Conservation (phyloP, 768 basidiomycete species). For the Lyophyllum decastes region DNA sequence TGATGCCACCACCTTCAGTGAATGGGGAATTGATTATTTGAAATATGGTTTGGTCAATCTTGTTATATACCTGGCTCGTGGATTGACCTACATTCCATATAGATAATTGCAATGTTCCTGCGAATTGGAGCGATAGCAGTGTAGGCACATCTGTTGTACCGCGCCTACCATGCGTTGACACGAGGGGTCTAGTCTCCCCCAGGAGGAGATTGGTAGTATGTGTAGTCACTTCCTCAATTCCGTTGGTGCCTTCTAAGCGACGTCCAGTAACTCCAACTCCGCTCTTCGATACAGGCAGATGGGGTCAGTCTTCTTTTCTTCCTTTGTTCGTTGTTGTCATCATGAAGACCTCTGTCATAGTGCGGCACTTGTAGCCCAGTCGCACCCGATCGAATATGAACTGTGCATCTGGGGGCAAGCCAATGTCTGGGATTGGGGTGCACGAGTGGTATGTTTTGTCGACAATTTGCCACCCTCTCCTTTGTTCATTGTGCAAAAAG, state of each 20-base stretch:
- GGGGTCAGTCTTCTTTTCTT: constrained; percentile 36
- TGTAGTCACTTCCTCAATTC: background rate
- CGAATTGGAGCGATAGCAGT: constrained; percentile 46
- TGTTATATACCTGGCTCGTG: background rate
- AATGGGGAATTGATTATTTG: constrained; percentile 59
- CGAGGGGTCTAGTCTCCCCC: constrained; percentile 30
- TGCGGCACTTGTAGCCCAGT: constrained; percentile 43
- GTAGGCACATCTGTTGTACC: constrained; percentile 24
- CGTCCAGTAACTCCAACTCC: constrained; percentile 53
- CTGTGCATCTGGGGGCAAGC: constrained; percentile 59
- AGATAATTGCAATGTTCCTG: constrained; percentile 59
- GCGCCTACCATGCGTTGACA: background rate
- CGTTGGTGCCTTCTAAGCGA: background rate
- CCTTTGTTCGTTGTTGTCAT: background rate
- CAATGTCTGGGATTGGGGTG: constrained; percentile 61
- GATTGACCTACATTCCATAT: background rate
- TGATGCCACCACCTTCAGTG: constrained; percentile 52
- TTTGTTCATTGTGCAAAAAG: constrained; percentile 19
- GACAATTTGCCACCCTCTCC: background rate
- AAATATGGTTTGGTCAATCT: constrained; percentile 44
- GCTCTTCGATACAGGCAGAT: constrained; percentile 57
- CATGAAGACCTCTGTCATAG: constrained; percentile 22
- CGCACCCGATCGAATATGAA: constrained; percentile 47
- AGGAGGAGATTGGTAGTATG: constrained; percentile 50
- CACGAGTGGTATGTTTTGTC: constrained; percentile 38